Conservation (phyloP, 345 rosid species). For the Ailanthus altissimus region DNA sequence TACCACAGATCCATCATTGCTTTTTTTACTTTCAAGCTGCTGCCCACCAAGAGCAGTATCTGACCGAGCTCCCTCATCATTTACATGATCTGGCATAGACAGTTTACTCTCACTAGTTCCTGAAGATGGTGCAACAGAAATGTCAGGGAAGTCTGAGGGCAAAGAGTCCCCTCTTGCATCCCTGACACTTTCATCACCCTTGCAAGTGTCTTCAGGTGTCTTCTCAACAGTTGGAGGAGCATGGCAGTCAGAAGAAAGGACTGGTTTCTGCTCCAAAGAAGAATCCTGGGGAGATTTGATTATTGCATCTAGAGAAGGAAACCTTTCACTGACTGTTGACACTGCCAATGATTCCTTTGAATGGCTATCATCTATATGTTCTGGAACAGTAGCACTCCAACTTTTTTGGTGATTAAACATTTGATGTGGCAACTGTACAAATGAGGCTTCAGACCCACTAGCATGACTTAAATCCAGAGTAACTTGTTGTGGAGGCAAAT, state of each 20-base stretch:
- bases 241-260: slow-evolving; percentile 31
- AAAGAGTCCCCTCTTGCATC: slow-evolving; percentile 23
- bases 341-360: slow-evolving; percentile 39
- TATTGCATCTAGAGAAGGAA: slow-evolving; percentile 31
- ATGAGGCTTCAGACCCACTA: slow-evolving; percentile 43
- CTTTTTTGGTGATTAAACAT: slow-evolving; percentile 42
- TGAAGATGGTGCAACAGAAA: slow-evolving; percentile 24
- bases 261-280: slow-evolving; percentile 34
- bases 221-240: slow-evolving; percentile 31
- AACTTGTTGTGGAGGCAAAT: slow-evolving; percentile 46
- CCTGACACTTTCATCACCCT: slow-evolving; percentile 34
- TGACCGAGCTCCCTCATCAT: slow-evolving; percentile 31
- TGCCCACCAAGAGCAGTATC: slow-evolving; percentile 26
- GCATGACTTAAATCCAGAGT: slow-evolving; percentile 38
- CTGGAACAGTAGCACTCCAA: slow-evolving; percentile 39
- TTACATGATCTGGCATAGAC: slow-evolving; percentile 23
- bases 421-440: slow-evolving; percentile 55
- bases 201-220: slow-evolving; percentile 25
- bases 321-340: slow-evolving; percentile 36
- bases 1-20: slow-evolving; percentile 34
- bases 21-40: slow-evolving; percentile 39
- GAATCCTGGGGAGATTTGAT: slow-evolving; percentile 32
- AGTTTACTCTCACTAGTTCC: slow-evolving; percentile 37
- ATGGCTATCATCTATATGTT: slow-evolving; percentile 37
- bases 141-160: slow-evolving; percentile 21